Evolutionary conservation across 768 basidiomycete species (phyloP).

Genomic region (Lepiota venenata): DNA sequence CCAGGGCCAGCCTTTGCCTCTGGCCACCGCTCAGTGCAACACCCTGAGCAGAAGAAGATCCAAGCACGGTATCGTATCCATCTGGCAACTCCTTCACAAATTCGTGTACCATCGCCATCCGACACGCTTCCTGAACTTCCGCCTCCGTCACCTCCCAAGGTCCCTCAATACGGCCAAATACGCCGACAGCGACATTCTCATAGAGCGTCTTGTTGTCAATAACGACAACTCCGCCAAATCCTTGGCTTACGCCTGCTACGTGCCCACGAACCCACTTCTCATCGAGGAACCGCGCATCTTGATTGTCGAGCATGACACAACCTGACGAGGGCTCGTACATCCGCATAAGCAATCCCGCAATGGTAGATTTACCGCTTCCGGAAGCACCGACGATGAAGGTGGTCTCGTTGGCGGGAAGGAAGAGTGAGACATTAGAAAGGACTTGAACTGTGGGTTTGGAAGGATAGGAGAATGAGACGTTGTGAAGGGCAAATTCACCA

Average conservation of each 20-base stretch:
- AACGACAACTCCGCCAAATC: constrained; percentile 47
- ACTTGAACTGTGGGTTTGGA: constrained; percentile 66
- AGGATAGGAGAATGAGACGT: constrained; percentile 85
- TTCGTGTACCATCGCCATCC: constrained; percentile 82
- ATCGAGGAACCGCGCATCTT: constrained; percentile 74
- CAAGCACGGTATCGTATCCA: constrained; percentile 84
- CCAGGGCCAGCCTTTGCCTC: constrained; percentile 86
- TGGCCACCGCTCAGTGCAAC: constrained; percentile 88
- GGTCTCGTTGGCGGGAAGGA: constrained; percentile 70
- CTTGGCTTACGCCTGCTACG: constrained; percentile 79
- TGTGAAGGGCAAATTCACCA: constrained; percentile 73
- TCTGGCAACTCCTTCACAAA: constrained; percentile 82
- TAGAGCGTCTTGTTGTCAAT: constrained; percentile 78
- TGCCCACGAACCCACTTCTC: constrained; percentile 61
- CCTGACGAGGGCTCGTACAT: constrained; percentile 72
- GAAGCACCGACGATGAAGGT: constrained; percentile 92
- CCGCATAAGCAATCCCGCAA: constrained; percentile 77
- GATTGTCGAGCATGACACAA: constrained; percentile 72
- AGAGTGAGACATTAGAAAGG: constrained; percentile 63
- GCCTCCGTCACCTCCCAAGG: constrained; percentile 53
- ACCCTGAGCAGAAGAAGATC: constrained; percentile 32
- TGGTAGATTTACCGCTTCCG: constrained; percentile 91
- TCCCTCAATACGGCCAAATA: constrained; percentile 30
- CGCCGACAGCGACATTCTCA: constrained; percentile 83
- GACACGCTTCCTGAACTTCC: constrained; percentile 80